Base-by-base conservation (phyloP, 805 yeast species). In the Clavispora asparagi region DNA sequence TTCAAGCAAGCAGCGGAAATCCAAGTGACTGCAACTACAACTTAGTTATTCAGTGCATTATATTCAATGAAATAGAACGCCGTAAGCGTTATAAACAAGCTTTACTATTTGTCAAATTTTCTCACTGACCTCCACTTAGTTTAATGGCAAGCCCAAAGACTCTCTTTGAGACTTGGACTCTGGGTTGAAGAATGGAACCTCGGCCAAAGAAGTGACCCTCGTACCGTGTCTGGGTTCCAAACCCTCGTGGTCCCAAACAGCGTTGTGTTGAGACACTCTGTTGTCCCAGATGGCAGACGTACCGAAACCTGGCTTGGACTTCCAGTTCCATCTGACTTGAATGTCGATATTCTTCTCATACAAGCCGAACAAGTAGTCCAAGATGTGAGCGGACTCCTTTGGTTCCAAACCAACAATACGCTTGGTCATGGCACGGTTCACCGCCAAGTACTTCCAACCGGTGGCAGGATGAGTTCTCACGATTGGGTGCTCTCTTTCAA, bases 241-340 rank as follows among this genome's bases (percentile, higher is more conserved):
- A 9, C 67, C 68, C 50, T 73, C 77, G 59, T 76, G 74, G 53
- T 77, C 82, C 64, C 73, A 67, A n/a, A 77, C 71, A 11, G 82
- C 81, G 47, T 67, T 64, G 63, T 81, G 87, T 46, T 71, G 71
- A 23, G 79, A 68, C 44, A 77, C 57, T 59, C 85, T 67, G 67
- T 80, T 81, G 55, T 81, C 85, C 84, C 85, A 80, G 32, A 79
- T 55, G 7, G 81, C 84, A 35, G 79, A 66, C 29, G 80, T 73
- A 29, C 79, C 79, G 16, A 59, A 60, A 6, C 77, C 76, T 11
- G 44, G 46, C 46, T 50, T 44, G 31, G 56, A 48, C 37, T 44
- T 52, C 56, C 56, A 52, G 51, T 52, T 52, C 48, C 50, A 52
- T 41, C 56, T 45, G 37, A 53, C 56, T 62, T 78, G 83, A 47